Percentiles rank a stretch among this genome's conserved stretches.
These are phyloP conservation scores for Purpureocillium lavendulum DNA, from an alignment of 2,329 filamentous ascomycete species.

Conservation along the genomic window DNA sequence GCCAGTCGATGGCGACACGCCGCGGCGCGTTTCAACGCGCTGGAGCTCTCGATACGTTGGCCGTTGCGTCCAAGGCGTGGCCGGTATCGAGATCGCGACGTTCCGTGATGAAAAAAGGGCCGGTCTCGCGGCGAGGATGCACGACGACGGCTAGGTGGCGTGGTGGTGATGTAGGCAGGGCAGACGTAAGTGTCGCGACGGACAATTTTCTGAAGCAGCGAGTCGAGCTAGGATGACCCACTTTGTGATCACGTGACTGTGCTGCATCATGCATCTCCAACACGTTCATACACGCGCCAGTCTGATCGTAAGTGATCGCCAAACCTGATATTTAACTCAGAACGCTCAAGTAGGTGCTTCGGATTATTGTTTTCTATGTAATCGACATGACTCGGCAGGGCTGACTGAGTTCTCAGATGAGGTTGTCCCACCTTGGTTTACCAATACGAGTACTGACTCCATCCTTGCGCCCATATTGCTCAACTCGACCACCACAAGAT, in stretches of 20 bases:
- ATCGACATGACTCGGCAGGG: too few species aligned
- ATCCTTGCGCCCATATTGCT: too few species aligned
- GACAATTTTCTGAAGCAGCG: conserved; percentile 24
- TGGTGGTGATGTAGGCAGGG: conserved; percentile 13
- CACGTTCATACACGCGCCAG: too few species aligned
- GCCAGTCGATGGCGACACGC: conserved; percentile 23
- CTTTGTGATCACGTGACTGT: conserved; percentile 16
- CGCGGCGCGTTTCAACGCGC: conserved; percentile 26
- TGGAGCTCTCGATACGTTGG: conserved; percentile 6
- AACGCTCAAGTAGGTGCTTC: too few species aligned
- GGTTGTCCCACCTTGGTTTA: too few species aligned
- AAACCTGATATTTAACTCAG: too few species aligned
- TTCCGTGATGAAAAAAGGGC: conserved; percentile 14
- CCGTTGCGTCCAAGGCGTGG: conserved; percentile 1
- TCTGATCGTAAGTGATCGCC: too few species aligned
- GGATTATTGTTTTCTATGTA: too few species aligned
- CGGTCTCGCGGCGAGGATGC: conserved; percentile 18
- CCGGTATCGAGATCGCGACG: neutral
- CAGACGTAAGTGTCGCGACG: conserved; percentile 10
- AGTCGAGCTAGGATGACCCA: neutral
- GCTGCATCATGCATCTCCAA: too few species aligned
- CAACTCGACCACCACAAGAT: too few species aligned
- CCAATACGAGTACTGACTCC: too few species aligned
- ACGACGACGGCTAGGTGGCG: conserved; percentile 20
- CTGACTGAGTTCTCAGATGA: too few species aligned